Evolutionary conservation across 257 asterid genomes (phyloP).

Genomic region (Jaltomata sinuosa): DNA sequence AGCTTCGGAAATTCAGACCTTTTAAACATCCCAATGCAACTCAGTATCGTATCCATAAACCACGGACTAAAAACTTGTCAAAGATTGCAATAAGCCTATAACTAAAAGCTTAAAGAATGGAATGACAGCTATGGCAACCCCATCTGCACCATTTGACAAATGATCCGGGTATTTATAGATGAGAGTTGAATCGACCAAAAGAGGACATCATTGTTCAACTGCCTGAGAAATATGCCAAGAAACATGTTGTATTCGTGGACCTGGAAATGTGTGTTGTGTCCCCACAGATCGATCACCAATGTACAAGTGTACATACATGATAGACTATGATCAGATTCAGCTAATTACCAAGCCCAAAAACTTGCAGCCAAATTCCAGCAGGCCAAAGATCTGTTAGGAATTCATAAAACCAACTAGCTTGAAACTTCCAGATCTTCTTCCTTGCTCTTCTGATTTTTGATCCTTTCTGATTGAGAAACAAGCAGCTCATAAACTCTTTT

Average conservation of each 20-base stretch:
- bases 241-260: neutral
- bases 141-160: neutral
- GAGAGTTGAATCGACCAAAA: neutral
- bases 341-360: neutral
- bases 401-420: neutral
- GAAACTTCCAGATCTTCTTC: conserved; percentile 26
- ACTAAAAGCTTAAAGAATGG: neutral
- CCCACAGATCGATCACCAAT: neutral
- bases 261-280: neutral
- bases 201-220: neutral
- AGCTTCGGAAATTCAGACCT: neutral
- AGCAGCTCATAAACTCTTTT: conserved; percentile 62
- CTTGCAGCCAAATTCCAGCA: neutral
- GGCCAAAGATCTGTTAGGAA: neutral
- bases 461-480: conserved; percentile 47
- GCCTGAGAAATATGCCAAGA: neutral
- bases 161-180: neutral
- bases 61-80: neutral
- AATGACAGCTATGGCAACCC: neutral
- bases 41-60: neutral
- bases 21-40: neutral
- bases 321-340: neutral
- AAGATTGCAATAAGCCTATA: neutral
- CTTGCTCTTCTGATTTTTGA: conserved; percentile 21
- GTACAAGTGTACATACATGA: neutral